Conservation (phyloP, 2,329 filamentous ascomycete species). For the Talaromyces sp. region DNA sequence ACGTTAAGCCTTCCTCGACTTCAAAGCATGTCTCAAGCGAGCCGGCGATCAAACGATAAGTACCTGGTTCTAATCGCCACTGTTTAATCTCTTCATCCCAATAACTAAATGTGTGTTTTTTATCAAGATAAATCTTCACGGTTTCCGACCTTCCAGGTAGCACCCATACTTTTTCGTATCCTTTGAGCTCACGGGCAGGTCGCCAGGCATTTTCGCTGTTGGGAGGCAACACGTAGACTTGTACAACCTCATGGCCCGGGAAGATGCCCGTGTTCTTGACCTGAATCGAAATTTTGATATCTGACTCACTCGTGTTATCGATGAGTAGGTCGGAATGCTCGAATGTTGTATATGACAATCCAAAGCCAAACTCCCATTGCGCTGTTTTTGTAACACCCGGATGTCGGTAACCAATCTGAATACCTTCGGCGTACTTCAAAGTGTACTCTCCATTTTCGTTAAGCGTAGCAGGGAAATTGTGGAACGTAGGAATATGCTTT, state of each 20-base stretch:
- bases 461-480: conserved; percentile 68
- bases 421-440: conserved; percentile 72
- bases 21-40: conserved; percentile 14
- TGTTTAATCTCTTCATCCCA: conserved; percentile 42
- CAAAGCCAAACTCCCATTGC: conserved; percentile 67
- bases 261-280: conserved; percentile 68
- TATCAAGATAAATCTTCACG: conserved; percentile 28
- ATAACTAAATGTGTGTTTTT: conserved; percentile 38
- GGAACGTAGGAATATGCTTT: conserved; percentile 69
- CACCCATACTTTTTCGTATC: conserved; percentile 14
- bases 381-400: conserved; percentile 67
- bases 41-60: conserved; percentile 38
- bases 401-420: conserved; percentile 77
- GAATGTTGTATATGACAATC: conserved; percentile 74
- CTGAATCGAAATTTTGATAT: conserved; percentile 57
- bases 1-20: neutral
- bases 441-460: conserved; percentile 69
- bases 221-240: conserved; percentile 39
- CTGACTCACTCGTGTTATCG: neutral
- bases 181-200: conserved; percentile 15
- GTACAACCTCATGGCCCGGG: conserved; percentile 67
- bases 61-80: conserved; percentile 39
- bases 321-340: conserved; percentile 28
- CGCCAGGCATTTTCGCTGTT: conserved; percentile 32
- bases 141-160: conserved; percentile 6